phyloP scores from a whole-genome alignment of 805 yeast species.

The Metschnikowia arizonensis region DNA sequence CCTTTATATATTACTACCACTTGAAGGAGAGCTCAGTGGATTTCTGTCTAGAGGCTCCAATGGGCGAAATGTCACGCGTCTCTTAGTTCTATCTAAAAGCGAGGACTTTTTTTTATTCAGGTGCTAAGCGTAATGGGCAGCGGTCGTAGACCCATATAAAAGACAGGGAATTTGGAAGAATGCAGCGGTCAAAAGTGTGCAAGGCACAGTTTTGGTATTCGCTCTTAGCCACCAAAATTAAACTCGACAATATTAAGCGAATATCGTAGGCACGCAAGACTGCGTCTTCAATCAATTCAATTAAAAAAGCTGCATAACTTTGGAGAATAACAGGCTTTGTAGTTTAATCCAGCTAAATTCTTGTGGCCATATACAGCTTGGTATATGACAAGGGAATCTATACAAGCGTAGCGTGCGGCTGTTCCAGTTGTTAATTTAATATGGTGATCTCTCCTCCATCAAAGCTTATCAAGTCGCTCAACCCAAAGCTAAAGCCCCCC shows the following conservation, averaged over 20 bases:
- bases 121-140: neutral
- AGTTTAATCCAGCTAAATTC: neutral
- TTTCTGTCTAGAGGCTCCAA: too few species aligned
- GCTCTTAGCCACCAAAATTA: neutral
- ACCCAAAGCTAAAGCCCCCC: neutral
- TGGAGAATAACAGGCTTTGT: neutral
- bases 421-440: neutral
- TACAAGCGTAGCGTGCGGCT: neutral
- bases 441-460: neutral
- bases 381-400: neutral
- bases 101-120: too few species aligned
- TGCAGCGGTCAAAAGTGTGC: neutral
- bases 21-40: too few species aligned
- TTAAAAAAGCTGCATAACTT: neutral
- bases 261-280: neutral
- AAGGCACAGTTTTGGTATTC: neutral
- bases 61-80: too few species aligned
- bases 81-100: too few species aligned
- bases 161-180: neutral
- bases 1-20: neutral
- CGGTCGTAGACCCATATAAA: neutral
- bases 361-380: neutral
- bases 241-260: slow-evolving; percentile 1
- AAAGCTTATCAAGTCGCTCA: neutral
- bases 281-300: neutral